Conservation (phyloP, 495 filamentous ascomycete genomes). For the Achaetomiella virescens region DNA sequence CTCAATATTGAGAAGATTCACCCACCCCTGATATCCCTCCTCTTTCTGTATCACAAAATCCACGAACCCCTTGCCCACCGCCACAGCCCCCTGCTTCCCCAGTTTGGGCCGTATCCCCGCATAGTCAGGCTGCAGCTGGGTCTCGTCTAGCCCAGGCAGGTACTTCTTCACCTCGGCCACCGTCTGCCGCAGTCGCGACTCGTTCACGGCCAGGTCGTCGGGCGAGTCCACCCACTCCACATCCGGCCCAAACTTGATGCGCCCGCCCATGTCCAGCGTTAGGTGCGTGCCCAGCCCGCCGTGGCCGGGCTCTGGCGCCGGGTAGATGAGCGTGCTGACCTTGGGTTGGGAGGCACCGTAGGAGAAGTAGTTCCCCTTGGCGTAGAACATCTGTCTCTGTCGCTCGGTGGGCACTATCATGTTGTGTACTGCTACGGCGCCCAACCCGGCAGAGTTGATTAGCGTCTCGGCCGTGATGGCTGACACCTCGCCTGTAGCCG, state of each 20-base stretch:
- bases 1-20: slow-evolving; percentile 91
- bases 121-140: slow-evolving; percentile 73
- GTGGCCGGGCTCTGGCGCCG: slow-evolving; percentile 69
- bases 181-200: slow-evolving; percentile 57
- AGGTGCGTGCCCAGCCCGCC: slow-evolving; percentile 90
- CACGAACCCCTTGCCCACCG: slow-evolving; percentile 58
- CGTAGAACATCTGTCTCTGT: slow-evolving; percentile 63
- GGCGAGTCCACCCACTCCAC: slow-evolving; percentile 76
- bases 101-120: slow-evolving; percentile 88
- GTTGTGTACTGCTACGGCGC: slow-evolving; percentile 71
- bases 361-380: slow-evolving; percentile 94
- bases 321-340: slow-evolving; percentile 77
- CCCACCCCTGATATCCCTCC: slow-evolving; percentile 76
- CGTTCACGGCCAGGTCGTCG: slow-evolving; percentile 38
- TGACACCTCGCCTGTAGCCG: slow-evolving; percentile 39
- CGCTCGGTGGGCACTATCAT: slow-evolving; percentile 61
- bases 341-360: slow-evolving; percentile 60
- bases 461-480: slow-evolving; percentile 66
- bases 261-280: slow-evolving; percentile 80
- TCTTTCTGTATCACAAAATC: slow-evolving; percentile 84
- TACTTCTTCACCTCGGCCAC: slow-evolving; percentile 70
- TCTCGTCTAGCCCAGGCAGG: slow-evolving; percentile 62
- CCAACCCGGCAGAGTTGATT: slow-evolving; percentile 81
- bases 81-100: slow-evolving; percentile 49
- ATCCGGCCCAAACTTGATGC: slow-evolving; percentile 89